A percentile compares a stretch with the other conserved stretches of the same genome.
phyloP scores from a whole-genome alignment of 2,329 filamentous ascomycete species.

The Mycogone perniciosa region DNA sequence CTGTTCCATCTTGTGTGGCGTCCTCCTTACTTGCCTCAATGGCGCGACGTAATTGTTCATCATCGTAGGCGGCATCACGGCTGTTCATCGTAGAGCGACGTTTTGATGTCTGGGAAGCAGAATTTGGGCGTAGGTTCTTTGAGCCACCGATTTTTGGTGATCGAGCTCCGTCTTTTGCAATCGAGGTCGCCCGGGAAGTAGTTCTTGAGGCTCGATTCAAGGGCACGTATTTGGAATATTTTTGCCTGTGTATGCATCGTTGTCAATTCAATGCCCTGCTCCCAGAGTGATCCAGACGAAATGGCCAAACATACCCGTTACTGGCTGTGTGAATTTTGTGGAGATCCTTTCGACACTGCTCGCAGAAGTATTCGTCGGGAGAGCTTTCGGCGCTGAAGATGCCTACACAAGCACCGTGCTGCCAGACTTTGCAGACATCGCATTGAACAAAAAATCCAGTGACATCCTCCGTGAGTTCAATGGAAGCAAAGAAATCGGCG shows the following conservation, averaged over 20 bases:
- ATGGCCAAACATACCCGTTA: slow-evolving; percentile 67
- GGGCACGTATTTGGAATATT: slow-evolving; percentile 60
- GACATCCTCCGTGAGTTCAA: slow-evolving; percentile 71
- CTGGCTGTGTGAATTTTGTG: slow-evolving; percentile 75
- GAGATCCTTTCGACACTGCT: slow-evolving; percentile 85
- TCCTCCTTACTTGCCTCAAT: slow-evolving; percentile 95
- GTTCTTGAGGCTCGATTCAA: slow-evolving; percentile 50
- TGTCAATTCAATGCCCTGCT: background rate
- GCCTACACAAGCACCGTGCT: slow-evolving; percentile 94
- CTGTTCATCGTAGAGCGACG: slow-evolving; percentile 97
- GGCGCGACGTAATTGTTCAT: slow-evolving; percentile 80
- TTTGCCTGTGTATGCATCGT: slow-evolving; percentile 41
- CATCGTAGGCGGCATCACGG: slow-evolving; percentile 87
- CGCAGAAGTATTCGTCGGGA: slow-evolving; percentile 97
- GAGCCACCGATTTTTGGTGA: slow-evolving; percentile 48
- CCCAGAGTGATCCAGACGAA: background rate
- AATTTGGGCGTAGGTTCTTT: slow-evolving; percentile 50
- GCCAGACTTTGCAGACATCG: slow-evolving; percentile 97
- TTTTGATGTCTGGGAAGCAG: slow-evolving; percentile 58
- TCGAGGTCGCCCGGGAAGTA: slow-evolving; percentile 57
- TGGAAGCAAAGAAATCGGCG: slow-evolving; percentile 49
- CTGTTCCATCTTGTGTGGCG: slow-evolving; percentile 42
- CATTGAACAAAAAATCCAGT: slow-evolving; percentile 97
- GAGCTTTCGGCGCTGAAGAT: slow-evolving; percentile 91
- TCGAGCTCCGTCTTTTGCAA: slow-evolving; percentile 55